Evolutionary conservation across 352 stramenopile species (phyloP).

Genomic region (Globisporangium cystogenes): DNA sequence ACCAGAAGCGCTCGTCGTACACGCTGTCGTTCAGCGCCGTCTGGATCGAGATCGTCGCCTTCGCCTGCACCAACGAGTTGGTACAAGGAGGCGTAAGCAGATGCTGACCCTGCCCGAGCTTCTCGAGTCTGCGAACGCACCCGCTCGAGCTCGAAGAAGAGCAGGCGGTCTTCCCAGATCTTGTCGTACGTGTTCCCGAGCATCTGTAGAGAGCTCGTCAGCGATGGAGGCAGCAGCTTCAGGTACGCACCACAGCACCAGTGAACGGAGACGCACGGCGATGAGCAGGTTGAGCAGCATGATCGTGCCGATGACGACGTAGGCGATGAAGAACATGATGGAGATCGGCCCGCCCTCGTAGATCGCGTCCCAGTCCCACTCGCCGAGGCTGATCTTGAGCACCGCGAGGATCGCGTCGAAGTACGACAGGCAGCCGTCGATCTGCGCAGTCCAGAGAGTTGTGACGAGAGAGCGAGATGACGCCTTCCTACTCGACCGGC

Average conservation of each 20-base stretch:
- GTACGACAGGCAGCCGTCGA: slow-evolving; percentile 66
- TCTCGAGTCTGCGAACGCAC: slow-evolving; percentile 19
- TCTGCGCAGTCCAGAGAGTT: too few species aligned
- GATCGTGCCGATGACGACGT: slow-evolving; percentile 74
- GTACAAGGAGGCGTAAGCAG: neutral
- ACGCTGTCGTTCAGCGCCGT: slow-evolving; percentile 51
- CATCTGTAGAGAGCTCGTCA: slow-evolving; percentile 33
- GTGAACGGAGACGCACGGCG: slow-evolving; percentile 26
- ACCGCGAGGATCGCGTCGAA: slow-evolving; percentile 48
- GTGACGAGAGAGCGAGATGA: too few species aligned
- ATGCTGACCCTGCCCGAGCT: neutral
- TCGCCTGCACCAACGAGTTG: slow-evolving; percentile 27
- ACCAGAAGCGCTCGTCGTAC: slow-evolving; percentile 77
- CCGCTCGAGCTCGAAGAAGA: slow-evolving; percentile 78
- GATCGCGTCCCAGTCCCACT: slow-evolving; percentile 73
- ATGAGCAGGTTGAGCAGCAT: slow-evolving; percentile 81
- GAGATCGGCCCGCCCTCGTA: slow-evolving; percentile 63
- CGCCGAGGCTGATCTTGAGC: slow-evolving; percentile 68
- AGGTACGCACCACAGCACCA: neutral
- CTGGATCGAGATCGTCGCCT: slow-evolving; percentile 74
- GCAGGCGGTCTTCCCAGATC: slow-evolving; percentile 72
- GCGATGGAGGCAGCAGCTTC: neutral
- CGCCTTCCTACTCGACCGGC: too few species aligned
- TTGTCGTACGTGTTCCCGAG: slow-evolving; percentile 85
- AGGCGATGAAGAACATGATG: slow-evolving; percentile 65